Evolutionary conservation across 148 eudicot species (phyloP).

Genomic region (Fagopyrum esculentum): DNA sequence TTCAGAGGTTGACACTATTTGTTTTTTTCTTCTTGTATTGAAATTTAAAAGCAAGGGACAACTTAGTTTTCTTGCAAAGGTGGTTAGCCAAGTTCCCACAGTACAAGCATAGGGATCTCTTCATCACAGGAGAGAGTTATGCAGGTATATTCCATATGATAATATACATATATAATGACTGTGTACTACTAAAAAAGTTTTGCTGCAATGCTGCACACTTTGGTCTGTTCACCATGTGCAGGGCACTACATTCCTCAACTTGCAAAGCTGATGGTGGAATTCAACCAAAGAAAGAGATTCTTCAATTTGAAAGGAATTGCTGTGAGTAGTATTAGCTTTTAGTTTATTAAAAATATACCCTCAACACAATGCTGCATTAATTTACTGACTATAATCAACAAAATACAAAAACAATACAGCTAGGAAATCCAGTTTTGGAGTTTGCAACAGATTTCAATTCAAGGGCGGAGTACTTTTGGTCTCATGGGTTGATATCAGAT

Average conservation of each 20-base stretch:
- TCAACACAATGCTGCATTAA: neutral
- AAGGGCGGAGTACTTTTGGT: conserved; percentile 96
- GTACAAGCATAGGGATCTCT: conserved; percentile 57
- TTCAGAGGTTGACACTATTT: neutral
- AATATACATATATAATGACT: neutral
- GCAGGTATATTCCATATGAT: conserved; percentile 50
- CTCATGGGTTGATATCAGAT: conserved; percentile 95
- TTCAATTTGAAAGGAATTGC: conserved; percentile 94
- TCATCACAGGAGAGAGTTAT: conserved; percentile 95
- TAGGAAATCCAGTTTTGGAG: conserved; percentile 94
- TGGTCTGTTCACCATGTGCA: conserved; percentile 21
- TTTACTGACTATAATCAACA: neutral
- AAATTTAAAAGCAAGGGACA: conserved; percentile 63
- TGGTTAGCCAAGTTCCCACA: conserved; percentile 91
- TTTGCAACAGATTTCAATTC: conserved; percentile 87
- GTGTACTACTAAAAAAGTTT: neutral
- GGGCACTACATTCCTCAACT: conserved; percentile 98
- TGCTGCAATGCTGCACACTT: conserved; percentile 6
- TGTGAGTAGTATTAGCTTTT: conserved; percentile 36
- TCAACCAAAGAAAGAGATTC: conserved; percentile 48
- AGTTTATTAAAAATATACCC: neutral
- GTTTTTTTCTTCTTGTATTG: conserved; percentile 15
- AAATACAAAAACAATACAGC: conserved; percentile 31
- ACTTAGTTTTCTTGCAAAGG: conserved; percentile 71
- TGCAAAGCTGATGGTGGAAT: conserved; percentile 66